phyloP scores from a whole-genome alignment of 768 basidiomycete species.

The Boletus rubropictus region DNA sequence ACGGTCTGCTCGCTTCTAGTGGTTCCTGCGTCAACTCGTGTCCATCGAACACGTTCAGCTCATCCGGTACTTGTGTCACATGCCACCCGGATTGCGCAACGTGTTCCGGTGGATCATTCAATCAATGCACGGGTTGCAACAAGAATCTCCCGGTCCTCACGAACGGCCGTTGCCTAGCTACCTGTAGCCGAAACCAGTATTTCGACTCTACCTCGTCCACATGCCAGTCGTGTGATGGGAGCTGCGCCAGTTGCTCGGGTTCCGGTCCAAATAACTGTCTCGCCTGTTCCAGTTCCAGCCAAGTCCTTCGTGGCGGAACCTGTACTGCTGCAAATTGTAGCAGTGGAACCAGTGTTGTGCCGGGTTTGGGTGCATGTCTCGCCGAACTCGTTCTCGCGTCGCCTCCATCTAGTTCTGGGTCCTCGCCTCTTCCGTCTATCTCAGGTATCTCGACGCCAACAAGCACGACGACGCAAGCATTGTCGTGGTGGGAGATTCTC shows the following conservation, averaged over 20 bases:
- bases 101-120: conserved; percentile 74
- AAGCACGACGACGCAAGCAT: conserved; percentile 28
- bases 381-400: conserved; percentile 63
- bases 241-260: conserved; percentile 74
- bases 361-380: conserved; percentile 74
- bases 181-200: conserved; percentile 67
- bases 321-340: conserved; percentile 63
- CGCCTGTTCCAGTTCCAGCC: conserved; percentile 59
- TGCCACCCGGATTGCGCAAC: conserved; percentile 87
- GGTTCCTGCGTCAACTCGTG: conserved; percentile 76
- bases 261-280: conserved; percentile 64
- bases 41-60: conserved; percentile 63
- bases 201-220: conserved; percentile 59
- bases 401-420: conserved; percentile 36
- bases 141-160: conserved; percentile 63
- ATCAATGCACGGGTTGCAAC: conserved; percentile 72
- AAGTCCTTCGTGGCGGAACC: conserved; percentile 56
- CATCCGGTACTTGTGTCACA: conserved; percentile 58
- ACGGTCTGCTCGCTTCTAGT: conserved; percentile 56
- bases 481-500: conserved; percentile 82
- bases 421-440: conserved; percentile 43
- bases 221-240: conserved; percentile 69
- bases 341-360: conserved; percentile 48
- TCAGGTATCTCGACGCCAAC: conserved; percentile 56
- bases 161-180: conserved; percentile 72